Conservation (phyloP, 2,329 filamentous ascomycete species). For the Trichoderma pleuroti region DNA sequence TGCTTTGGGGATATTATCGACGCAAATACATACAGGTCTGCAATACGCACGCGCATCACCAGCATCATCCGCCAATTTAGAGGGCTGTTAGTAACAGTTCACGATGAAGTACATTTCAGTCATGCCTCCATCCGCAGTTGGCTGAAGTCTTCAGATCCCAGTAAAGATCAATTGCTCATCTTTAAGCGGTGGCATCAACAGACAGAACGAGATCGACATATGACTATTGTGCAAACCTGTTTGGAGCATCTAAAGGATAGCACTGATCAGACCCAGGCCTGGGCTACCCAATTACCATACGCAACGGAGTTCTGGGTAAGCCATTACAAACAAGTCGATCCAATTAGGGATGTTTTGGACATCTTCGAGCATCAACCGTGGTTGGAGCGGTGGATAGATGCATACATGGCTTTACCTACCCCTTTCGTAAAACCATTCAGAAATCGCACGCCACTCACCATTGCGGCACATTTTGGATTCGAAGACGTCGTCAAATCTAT, state of each 20-base stretch:
- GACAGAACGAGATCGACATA: not conserved
- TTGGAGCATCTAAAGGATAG: not conserved
- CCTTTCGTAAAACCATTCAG: not conserved
- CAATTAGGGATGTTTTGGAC: not conserved
- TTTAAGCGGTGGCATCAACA: not conserved
- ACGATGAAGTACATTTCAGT: not conserved
- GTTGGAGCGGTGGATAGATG: not conserved
- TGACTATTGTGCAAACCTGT: not conserved
- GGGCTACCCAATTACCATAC: not conserved
- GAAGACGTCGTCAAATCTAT: not conserved
- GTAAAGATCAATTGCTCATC: not conserved
- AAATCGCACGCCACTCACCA: not conserved
- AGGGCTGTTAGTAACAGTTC: not conserved
- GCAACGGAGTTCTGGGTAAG: not conserved
- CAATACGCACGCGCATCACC: not conserved
- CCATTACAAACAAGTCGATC: not conserved
- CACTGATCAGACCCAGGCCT: not conserved
- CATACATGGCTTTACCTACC: not conserved
- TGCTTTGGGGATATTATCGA: not conserved
- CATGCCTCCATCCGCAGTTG: not conserved
- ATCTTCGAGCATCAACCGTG: not conserved
- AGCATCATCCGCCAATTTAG: not conserved
- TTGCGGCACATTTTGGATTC: not conserved
- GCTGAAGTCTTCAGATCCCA: not conserved
- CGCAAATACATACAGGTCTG: not conserved